Evolutionary conservation across 441 rosid genomes (phyloP), one percentile per base, ranked within the genome.

Genomic region (Pelargonium fulgidum): DNA sequence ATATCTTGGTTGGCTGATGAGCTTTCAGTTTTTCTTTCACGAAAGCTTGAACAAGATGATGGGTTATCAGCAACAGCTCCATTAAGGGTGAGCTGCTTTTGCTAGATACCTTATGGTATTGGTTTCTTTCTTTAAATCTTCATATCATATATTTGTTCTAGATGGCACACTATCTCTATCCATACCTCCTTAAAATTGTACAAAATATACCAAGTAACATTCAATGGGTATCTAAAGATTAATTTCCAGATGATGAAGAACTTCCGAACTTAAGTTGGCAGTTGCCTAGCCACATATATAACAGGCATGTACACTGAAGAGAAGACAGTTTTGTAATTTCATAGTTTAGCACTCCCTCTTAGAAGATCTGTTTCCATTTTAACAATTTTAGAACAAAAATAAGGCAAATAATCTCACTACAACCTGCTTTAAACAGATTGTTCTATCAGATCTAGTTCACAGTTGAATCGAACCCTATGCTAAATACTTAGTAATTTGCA

Each of bases 1-100:
- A 90, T 92, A 78, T 84, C 85, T 62, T 92, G 97, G 98, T 80
- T 92, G 69, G 81, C 93, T 48, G 76, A 85, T 79, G 95, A 88
- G 86, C 91, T 95, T 67, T 92, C 96, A 67, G 70, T 79, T 71
- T 87, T 92, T 81, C 89, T 95, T 68, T 81, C 87, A 39, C 75
- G 71, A 65, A 88, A 88, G 81, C 86, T 95, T 67, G 87, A 77
- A 56, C 83, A 71, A 54, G 99, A 95, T 86, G 98, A 88, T 77
- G 95, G 92, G 70, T 85, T 95, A 70, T 84, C 89, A 14, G 83
- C 98, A 54, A 87, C 91, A 74, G 80, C 83, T 76, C 82, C 93
- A 45, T 84, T 87, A 73, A 82, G 90, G 94, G 99, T 94, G 78
- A 80, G 85, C 72, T 39, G 44, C 75, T 36, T 68, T 68, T 63